These are phyloP conservation scores for Fusarium sp. DNA, from an alignment of 2,329 filamentous ascomycete species.

Conservation along the genomic window DNA sequence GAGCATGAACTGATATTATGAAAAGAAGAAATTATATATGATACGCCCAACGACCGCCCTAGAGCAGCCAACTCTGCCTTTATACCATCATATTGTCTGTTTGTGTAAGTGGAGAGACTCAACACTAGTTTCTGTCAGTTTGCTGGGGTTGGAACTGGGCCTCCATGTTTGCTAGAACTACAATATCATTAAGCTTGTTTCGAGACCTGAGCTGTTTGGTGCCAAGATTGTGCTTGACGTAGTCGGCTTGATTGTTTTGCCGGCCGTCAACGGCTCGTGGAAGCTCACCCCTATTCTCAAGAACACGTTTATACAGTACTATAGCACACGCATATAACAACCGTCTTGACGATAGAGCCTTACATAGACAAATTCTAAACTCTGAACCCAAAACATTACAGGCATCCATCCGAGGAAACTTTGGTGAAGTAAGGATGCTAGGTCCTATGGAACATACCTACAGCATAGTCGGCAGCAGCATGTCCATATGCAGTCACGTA, in stretches of 20 bases:
- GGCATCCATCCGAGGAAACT: too few relatives aligned
- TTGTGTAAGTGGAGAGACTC: neutral
- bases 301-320: neutral
- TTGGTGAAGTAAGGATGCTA: neutral
- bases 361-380: neutral
- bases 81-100: neutral
- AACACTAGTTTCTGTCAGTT: neutral
- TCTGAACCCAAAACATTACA: too few relatives aligned
- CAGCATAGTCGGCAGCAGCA: slow-evolving; percentile 18
- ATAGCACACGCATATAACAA: neutral
- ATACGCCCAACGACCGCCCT: neutral
- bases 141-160: neutral
- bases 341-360: neutral
- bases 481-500: slow-evolving; percentile 28
- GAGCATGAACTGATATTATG: too few relatives aligned
- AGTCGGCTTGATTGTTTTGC: neutral
- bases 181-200: neutral
- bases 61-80: neutral
- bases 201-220: neutral
- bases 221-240: neutral
- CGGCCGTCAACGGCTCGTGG: neutral
- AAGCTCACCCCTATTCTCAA: neutral
- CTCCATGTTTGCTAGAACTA: neutral
- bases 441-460: slow-evolving; percentile 11
- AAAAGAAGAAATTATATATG: neutral